A percentile compares a stretch with the other conserved stretches of the same genome.
These are phyloP conservation scores for Keithomyces neogunnii DNA, from an alignment of 2,329 filamentous ascomycete genomes.

Conservation along the genomic window DNA sequence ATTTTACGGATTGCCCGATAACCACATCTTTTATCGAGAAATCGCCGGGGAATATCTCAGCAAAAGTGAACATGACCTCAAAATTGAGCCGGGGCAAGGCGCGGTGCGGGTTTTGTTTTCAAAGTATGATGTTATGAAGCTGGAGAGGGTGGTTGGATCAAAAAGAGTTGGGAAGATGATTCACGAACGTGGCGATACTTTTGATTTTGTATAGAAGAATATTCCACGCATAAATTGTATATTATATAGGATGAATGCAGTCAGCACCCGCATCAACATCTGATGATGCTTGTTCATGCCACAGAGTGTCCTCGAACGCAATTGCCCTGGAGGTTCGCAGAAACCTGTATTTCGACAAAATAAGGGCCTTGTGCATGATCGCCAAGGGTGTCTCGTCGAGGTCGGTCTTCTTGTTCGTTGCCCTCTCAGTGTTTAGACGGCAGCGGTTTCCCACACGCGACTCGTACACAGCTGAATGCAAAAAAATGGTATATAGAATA, in stretches of 20 bases:
- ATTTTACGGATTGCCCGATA: conserved; percentile 86
- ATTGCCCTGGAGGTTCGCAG: no score
- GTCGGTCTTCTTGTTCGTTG: no score
- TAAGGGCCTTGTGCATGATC: no score
- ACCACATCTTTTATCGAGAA: conserved; percentile 73
- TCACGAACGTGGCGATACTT: conserved; percentile 75
- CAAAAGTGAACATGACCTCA: conserved; percentile 48
- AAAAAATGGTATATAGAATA: conserved; percentile 3
- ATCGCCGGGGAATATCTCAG: conserved; percentile 60
- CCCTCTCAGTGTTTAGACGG: no score
- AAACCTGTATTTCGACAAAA: no score
- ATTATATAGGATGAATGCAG: no score
- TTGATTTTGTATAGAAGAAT: conserved; percentile 73
- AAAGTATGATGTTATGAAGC: conserved; percentile 78
- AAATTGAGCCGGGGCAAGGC: conserved; percentile 49
- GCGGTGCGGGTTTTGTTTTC: conserved; percentile 63
- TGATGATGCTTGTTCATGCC: no score
- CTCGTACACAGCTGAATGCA: no score
- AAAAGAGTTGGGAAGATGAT: conserved; percentile 79
- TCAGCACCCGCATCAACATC: no score
- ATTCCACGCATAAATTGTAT: not conserved
- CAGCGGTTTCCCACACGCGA: no score
- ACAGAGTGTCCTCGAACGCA: no score
- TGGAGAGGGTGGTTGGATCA: conserved; percentile 81
- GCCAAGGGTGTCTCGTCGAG: no score